Evolutionary conservation across 306 rosid species (phyloP), one percentile per base, ranked within the genome.

Genomic region (Arachis hypogaea): DNA sequence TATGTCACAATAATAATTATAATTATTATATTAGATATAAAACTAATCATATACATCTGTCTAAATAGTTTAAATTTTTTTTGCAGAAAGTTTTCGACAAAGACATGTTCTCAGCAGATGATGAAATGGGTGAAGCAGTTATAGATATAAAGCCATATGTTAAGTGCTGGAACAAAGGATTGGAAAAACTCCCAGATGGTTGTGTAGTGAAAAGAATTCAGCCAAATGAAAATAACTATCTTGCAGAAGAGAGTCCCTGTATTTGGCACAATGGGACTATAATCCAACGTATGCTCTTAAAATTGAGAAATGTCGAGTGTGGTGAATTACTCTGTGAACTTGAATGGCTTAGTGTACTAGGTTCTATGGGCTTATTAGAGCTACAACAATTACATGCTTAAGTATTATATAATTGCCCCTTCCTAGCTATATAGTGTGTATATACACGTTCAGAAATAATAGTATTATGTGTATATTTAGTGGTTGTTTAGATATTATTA

Each of bases 41-140:
- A 4, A 33, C 38, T 33, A 33, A 33, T 22, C 28, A 22, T 22
- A 22, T 22, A 22, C 28, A 22, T 22, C 28, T 22, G 28, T 22
- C 28, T 22, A 22, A 22, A 22, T 22, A 22, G 28, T 22, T 22
- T 22, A 22, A 22, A 22, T 22, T 22, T 22, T 22, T 22, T 22
- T 1, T 59, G 63, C 75, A 92, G 97, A 64, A 78, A 3, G 96
- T 89, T 71, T 94, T 44, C 56, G 97, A 94, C 84, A 81, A 82
- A 46, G 99, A 94, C 78, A 86, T 86, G 0, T 82, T 94, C 45
- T 81, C 87, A 0, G 64, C 33, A 47, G 97, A 94, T 63, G 99
- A 94, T 77, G 73, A 78, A 74, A 91, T 94, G 97, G 99, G 99
- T 1, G 90, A 90, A 9, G 96, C 97, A 8, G 88, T 74, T 7